A percentile compares a stretch with the other conserved stretches of the same genome.
Evolutionary conservation across 2,329 filamentous ascomycete genomes (phyloP).

Genomic region (Ciborinia camelliae): DNA sequence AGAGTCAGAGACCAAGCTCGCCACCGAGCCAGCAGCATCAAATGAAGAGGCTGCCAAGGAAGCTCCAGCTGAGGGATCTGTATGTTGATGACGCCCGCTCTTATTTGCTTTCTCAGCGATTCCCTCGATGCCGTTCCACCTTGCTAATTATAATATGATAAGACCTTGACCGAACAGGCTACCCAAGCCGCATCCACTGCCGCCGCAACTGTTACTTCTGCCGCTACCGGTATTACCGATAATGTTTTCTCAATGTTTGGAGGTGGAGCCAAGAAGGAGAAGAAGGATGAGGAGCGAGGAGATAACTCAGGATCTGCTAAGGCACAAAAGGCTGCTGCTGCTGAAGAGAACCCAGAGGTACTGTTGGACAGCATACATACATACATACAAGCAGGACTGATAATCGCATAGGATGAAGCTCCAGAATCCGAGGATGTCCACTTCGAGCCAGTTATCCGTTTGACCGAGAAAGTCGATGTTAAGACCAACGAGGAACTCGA

Average conservation of each 20-base stretch:
- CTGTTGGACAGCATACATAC: slow-evolving; percentile 3
- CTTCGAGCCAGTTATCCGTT: slow-evolving; percentile 93
- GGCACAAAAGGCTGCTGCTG: slow-evolving; percentile 59
- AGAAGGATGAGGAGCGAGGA: slow-evolving; percentile 80
- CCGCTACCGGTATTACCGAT: slow-evolving; percentile 45
- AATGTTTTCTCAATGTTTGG: slow-evolving; percentile 98
- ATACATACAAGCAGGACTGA: slow-evolving; percentile 23
- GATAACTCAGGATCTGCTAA: slow-evolving; percentile 89
- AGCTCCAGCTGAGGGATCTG: slow-evolving; percentile 28
- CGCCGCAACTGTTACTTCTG: slow-evolving; percentile 41
- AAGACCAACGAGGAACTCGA: slow-evolving; percentile 99
- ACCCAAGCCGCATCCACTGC: slow-evolving; percentile 40
- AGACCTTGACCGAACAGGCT: slow-evolving; percentile 38
- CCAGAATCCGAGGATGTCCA: slow-evolving; percentile 90
- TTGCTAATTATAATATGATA: slow-evolving; percentile 20
- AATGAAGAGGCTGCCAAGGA: slow-evolving; percentile 30
- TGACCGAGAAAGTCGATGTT: slow-evolving; percentile 94
- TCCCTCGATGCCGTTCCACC: background rate
- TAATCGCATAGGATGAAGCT: slow-evolving; percentile 57
- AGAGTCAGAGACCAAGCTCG: slow-evolving; percentile 44
- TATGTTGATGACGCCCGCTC: slow-evolving; percentile 10
- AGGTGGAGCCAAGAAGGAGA: slow-evolving; percentile 94
- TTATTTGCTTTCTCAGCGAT: background rate
- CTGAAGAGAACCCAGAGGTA: slow-evolving; percentile 40
- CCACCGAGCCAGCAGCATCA: slow-evolving; percentile 38